Evolutionary conservation across 805 yeast genomes (phyloP), one percentile per base, ranked within the genome.

Genomic region (Saccharomycopsis fibuligera): DNA sequence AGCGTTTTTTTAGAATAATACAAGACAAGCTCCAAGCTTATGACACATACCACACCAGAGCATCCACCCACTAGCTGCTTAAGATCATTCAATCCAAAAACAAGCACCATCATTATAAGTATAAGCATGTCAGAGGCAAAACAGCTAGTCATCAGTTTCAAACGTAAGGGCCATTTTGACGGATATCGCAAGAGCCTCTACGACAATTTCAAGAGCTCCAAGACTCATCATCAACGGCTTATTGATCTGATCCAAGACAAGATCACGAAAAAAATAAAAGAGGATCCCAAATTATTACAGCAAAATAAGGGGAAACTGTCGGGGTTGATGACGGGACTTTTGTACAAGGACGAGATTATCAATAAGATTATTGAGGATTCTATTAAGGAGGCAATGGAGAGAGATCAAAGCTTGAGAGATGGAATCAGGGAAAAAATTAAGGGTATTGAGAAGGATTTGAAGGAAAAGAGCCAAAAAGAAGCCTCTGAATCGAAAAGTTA

Each of bases 111-210:
- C n/a, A n/a, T n/a, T n/a, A 29, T 29, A 29, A 29, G 31, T 29
- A 29, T 29, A 9, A 29, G 31, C 31, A 45, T 41, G 50, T 19
- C 47, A 14, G 49, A 45, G 14, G 33, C 41, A 24, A 46, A 52
- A n/a, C 47, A 46, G 29, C 31, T 52, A 17, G 45, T 44, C 4
- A 46, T 50, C 3, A 22, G 21, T 9, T 52, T 45, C 23, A 52
- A 52, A 36, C 16, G 55, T 10, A 45, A 42, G 23, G 55, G 55
- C 14, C 40, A 38, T 22, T 52, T 52, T 36, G 55, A 52, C 38
- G 37, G 35, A 12, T 25, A 41, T 33, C 35, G 55, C 12, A 31
- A 49, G 12, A 27, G 38, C 3, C 25, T 52, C 9, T 52, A 49
- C 30, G 35, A 22, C 14, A 23, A 29, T 2, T 48, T 48, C 33